A percentile compares a stretch with the other conserved stretches of the same genome.
phyloP scores from a whole-genome alignment of 2,329 filamentous ascomycete species.

The Paecilomyces dactylethromorphus region DNA sequence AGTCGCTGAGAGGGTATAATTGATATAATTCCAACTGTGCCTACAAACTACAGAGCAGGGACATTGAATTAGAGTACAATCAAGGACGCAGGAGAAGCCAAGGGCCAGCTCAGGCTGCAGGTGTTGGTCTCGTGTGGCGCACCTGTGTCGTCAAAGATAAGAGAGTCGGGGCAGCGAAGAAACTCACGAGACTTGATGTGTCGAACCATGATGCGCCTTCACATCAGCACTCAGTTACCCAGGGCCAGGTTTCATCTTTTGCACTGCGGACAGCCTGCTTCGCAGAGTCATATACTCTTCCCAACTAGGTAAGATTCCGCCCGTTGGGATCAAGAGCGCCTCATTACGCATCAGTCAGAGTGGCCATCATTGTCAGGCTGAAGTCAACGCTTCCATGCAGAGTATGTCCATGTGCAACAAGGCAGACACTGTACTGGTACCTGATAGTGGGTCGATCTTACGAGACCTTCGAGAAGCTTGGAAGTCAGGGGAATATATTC shows the following conservation, averaged over 20 bases:
- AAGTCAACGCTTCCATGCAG: not conserved
- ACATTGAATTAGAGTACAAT: not conserved
- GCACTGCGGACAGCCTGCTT: not conserved
- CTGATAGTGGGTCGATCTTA: slow-evolving; percentile 3
- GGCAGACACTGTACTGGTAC: slow-evolving; percentile 4
- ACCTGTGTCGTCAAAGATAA: not conserved
- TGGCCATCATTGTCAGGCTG: not conserved
- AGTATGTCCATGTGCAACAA: not conserved
- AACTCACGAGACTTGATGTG: not conserved
- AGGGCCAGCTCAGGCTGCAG: not conserved
- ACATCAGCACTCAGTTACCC: not conserved
- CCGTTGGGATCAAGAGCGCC: not conserved
- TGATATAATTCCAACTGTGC: too few species aligned
- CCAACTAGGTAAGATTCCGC: not conserved
- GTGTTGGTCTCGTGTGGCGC: not conserved
- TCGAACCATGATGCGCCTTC: not conserved
- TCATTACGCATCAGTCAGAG: not conserved
- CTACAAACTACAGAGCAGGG: not conserved
- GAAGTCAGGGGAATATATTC: too few species aligned
- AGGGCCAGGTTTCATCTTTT: not conserved
- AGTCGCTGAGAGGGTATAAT: not conserved
- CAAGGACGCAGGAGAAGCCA: not conserved
- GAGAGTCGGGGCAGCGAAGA: not conserved
- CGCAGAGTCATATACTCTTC: not conserved
- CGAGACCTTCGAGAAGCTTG: not conserved